Conservation (phyloP, 805 yeast genomes). For the Suhomyces canberraensis region DNA sequence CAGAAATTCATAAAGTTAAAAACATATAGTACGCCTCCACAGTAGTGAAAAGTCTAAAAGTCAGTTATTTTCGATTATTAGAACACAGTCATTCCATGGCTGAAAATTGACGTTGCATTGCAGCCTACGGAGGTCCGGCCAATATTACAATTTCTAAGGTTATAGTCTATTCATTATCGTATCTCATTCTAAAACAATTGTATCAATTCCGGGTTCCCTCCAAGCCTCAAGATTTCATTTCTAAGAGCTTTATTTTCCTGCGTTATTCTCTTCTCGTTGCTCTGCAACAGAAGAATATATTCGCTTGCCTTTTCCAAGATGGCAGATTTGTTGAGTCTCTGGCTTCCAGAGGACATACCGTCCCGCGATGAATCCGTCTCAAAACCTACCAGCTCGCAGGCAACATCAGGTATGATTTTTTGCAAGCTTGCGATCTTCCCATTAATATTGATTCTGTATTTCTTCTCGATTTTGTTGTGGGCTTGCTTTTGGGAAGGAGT, state of each 20-base stretch:
- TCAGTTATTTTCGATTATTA: no score
- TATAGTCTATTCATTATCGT: no score
- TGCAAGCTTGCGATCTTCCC: constrained; percentile 68
- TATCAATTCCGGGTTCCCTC: constrained; percentile 2
- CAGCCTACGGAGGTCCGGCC: no score
- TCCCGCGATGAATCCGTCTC: constrained; percentile 33
- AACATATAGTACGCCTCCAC: no score
- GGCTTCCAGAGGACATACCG: not conserved
- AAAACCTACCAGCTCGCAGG: constrained; percentile 59
- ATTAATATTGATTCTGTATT: constrained; percentile 68
- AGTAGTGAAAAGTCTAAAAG: no score
- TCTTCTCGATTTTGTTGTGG: constrained; percentile 69
- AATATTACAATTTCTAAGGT: no score
- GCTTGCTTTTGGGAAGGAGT: constrained; percentile 64
- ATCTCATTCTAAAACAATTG: no score
- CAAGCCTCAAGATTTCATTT: constrained; percentile 2
- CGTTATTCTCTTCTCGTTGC: constrained; percentile 14
- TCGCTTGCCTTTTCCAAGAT: constrained; percentile 67
- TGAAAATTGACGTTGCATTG: no score
- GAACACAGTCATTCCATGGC: no score
- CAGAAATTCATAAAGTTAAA: no score
- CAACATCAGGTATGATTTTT: constrained; percentile 65
- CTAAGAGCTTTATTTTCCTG: constrained; percentile 1
- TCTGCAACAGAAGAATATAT: constrained; percentile 53
- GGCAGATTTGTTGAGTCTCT: constrained; percentile 60